Evolutionary conservation across 192 early-diverging fungal genomes (phyloP).

Genomic region (Entophlyctis helioformis): DNA sequence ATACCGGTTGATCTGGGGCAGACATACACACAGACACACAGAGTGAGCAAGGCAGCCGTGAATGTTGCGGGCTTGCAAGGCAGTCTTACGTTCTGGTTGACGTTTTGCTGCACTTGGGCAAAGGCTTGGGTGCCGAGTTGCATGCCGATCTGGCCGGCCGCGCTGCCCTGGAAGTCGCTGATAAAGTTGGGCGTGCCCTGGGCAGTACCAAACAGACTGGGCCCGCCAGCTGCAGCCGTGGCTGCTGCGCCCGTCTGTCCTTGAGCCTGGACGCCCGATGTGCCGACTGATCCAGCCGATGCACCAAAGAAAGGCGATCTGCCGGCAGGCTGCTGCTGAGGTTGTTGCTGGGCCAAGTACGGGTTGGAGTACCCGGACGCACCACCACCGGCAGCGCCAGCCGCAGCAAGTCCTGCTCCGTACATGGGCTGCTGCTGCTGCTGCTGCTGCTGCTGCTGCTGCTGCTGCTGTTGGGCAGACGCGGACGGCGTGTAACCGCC

Average conservation of each 20-base stretch:
- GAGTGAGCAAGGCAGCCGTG: not conserved
- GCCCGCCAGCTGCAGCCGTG: not conserved
- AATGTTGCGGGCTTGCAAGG: not conserved
- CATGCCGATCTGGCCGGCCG: conserved; percentile 77
- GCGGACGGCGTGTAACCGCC: too few relatives aligned
- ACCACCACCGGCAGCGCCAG: too few relatives aligned
- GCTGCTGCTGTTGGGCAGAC: not conserved
- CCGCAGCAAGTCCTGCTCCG: too few relatives aligned
- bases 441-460: too few relatives aligned
- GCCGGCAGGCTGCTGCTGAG: too few relatives aligned
- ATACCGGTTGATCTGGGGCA: conserved; percentile 68
- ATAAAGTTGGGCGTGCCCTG: too few relatives aligned
- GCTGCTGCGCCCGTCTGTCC: conserved; percentile 1
- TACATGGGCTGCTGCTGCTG: too few relatives aligned
- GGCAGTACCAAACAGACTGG: not conserved
- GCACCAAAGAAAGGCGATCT: too few relatives aligned
- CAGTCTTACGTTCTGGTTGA: conserved; percentile 74
- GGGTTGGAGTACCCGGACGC: too few relatives aligned
- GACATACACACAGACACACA: too few relatives aligned
- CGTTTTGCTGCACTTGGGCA: conserved; percentile 67
- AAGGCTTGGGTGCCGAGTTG: conserved; percentile 82
- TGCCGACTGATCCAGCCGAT: too few relatives aligned
- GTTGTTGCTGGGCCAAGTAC: too few relatives aligned
- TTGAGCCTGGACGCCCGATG: not conserved
- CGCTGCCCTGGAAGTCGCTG: conserved; percentile 28